phyloP scores from a whole-genome alignment of 495 filamentous ascomycete genomes.

The Daldinia decipiens region DNA sequence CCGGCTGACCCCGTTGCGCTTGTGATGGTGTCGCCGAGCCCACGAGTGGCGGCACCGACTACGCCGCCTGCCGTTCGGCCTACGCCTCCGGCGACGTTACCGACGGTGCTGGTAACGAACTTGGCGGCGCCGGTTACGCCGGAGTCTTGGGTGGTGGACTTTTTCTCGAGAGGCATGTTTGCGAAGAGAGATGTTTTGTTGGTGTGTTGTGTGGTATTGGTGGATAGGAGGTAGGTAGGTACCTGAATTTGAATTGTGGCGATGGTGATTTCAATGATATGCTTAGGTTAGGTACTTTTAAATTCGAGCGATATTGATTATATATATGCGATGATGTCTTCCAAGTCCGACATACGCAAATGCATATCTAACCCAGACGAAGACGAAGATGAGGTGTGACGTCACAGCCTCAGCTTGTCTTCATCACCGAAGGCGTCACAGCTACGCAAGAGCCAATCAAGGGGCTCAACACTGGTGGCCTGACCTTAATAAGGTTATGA shows the following conservation, averaged over 20 bases:
- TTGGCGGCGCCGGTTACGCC: slow-evolving; percentile 72
- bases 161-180: slow-evolving; percentile 49
- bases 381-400: slow-evolving; percentile 30
- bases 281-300: too few species aligned
- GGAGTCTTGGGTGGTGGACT: slow-evolving; percentile 61
- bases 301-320: neutral
- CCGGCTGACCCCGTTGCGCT: slow-evolving; percentile 71
- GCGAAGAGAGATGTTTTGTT: slow-evolving; percentile 2
- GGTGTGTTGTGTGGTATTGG: neutral
- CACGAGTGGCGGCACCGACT: slow-evolving; percentile 72
- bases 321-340: neutral
- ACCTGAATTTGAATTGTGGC: too few species aligned
- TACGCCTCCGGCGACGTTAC: slow-evolving; percentile 63
- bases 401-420: slow-evolving; percentile 22
- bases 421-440: slow-evolving; percentile 21
- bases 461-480: neutral
- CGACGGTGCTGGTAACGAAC: slow-evolving; percentile 66
- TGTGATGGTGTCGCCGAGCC: slow-evolving; percentile 69
- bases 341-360: slow-evolving; percentile 11
- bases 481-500: neutral
- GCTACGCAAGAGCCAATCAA: slow-evolving; percentile 22
- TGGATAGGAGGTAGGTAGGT: too few species aligned
- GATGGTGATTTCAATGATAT: too few species aligned
- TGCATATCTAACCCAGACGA: neutral
- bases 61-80: slow-evolving; percentile 76